Percentiles rank a stretch among this genome's conserved stretches.
phyloP scores from a whole-genome alignment of 73 alveolate genomes.

The Paramecium caudatum region DNA sequence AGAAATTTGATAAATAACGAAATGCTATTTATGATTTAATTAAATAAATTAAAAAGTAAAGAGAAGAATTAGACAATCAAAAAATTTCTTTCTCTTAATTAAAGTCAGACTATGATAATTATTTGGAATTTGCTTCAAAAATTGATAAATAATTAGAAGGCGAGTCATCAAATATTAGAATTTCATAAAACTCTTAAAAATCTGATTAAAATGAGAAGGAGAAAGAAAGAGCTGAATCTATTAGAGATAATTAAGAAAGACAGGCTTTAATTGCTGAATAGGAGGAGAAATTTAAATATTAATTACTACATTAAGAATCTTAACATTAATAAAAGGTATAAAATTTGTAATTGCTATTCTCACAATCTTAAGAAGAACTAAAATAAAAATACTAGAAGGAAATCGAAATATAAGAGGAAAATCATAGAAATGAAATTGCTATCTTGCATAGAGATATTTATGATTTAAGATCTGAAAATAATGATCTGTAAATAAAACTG shows the following conservation, averaged over 20 bases:
- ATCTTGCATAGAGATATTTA: background rate
- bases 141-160: no score
- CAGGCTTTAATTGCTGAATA: background rate
- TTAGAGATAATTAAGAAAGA: background rate
- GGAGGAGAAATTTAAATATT: background rate
- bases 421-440: background rate
- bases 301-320: background rate
- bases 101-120: background rate
- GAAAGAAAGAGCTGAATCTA: background rate
- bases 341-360: background rate
- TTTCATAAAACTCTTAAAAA: background rate
- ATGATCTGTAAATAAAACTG: background rate
- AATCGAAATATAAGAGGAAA: background rate
- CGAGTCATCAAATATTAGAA: background rate
- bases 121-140: no score
- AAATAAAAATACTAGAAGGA: background rate
- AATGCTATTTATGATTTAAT: background rate
- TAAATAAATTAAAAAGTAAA: background rate
- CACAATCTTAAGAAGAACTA: background rate
- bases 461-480: background rate
- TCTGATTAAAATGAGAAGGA: background rate
- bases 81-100: background rate
- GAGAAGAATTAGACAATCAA: background rate
- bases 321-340: background rate
- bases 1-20: background rate